Base-by-base conservation (phyloP, 1,284 basidiomycete species). In the Rhodotorula sp. region DNA sequence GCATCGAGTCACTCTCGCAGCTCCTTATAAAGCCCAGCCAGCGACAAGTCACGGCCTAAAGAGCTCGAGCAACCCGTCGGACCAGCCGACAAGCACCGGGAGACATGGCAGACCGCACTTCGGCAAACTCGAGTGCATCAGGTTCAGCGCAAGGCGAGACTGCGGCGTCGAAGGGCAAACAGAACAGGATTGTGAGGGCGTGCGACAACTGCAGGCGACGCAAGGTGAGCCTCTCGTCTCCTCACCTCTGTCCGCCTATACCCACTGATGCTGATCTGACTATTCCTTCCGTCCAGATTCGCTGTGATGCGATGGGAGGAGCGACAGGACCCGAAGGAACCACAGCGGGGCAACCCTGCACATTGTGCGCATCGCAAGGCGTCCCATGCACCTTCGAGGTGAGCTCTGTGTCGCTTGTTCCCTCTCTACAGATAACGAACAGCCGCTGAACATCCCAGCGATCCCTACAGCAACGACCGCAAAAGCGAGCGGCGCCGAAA, bases 401-500 rank as follows among this genome's bases (percentile, higher is more conserved):
- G 30, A 30, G 64, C 24, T 15, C 32, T 24, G 22, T 24, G 22
- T 11, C 24, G 44, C n/a, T 27, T 29, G 13, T n/a, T 6, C n/a
- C 4, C 7, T 24, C 57, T 29, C 19, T 22, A 20, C 0, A 20
- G 22, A 13, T 24, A 9, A 20, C 19, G 32, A 17, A 15, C 6
- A 4, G 30, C 8, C 22, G 24, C 2, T 49, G 46, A 7, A 13
- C 24, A n/a, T n/a, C n/a, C n/a, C 11, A 13, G 3, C 8, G 29
- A 8, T 9, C 22, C 10, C 10, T 2, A 27, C 64, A 72, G 71
- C 55, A 67, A 54, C 67, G 66, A 10, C 29, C 90, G 2, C 89
- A 91, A 86, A 89, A 91, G 82, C 87, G 91, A 49, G 90, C 90
- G 4, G 89, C 90, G 36, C 89, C 91, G 2, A 91, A 92, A 82